phyloP scores from a whole-genome alignment of 768 basidiomycete species.

The Hericium erinaceus region DNA sequence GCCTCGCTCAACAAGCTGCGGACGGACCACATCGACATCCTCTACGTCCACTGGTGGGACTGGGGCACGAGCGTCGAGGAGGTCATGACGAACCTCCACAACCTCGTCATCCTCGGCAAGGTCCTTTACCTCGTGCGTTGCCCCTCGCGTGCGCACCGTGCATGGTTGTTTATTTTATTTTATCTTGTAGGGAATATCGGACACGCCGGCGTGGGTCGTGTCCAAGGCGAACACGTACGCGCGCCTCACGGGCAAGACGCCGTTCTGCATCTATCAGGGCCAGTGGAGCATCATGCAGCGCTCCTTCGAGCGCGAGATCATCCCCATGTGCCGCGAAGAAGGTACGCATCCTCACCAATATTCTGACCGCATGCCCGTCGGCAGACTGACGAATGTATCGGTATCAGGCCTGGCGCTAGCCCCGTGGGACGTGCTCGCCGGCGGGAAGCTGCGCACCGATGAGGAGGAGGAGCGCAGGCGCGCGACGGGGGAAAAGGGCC shows the following conservation, averaged over 20 bases:
- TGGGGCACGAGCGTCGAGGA: constrained; percentile 31
- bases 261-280: constrained; percentile 36
- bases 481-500: constrained; percentile 19
- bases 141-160: too few relatives aligned
- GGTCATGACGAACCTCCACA: constrained; percentile 32
- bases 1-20: constrained; percentile 30
- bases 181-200: background rate
- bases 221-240: constrained; percentile 31
- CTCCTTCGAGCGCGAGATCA: constrained; percentile 36
- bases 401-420: constrained; percentile 16
- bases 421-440: constrained; percentile 16
- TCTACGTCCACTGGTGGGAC: constrained; percentile 33
- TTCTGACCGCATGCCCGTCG: too few relatives aligned
- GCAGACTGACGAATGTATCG: background rate
- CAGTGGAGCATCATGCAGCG: constrained; percentile 24
- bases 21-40: constrained; percentile 22
- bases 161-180: background rate
- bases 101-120: constrained; percentile 30
- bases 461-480: constrained; percentile 17
- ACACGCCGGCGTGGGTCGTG: constrained; percentile 30
- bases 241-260: constrained; percentile 26
- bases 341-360: background rate
- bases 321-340: constrained; percentile 23
- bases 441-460: constrained; percentile 15
- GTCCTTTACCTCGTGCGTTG: constrained; percentile 25